Evolutionary conservation across 148 eudicot genomes (phyloP).

Genomic region (Nepenthes gracilis): DNA sequence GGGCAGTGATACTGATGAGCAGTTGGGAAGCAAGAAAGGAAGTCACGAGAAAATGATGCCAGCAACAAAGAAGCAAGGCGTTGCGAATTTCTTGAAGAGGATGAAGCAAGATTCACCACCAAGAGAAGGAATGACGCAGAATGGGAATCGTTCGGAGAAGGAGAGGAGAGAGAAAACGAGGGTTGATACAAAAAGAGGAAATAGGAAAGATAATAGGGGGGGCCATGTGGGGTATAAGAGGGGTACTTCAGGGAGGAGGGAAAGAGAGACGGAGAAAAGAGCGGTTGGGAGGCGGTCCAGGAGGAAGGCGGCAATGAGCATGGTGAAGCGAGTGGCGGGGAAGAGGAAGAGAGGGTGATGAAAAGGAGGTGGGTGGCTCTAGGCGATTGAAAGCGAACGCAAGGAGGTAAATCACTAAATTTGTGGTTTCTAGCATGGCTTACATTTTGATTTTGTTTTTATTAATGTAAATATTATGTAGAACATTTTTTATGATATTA

Average conservation of each 20-base stretch:
- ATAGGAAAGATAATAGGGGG: background rate
- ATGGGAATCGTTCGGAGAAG: background rate
- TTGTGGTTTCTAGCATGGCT: too few relatives aligned
- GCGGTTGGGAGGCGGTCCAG: slow-evolving; percentile 1
- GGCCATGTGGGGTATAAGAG: background rate
- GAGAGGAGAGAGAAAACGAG: background rate
- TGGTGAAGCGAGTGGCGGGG: background rate
- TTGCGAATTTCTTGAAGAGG: slow-evolving; percentile 26
- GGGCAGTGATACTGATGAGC: slow-evolving; percentile 2
- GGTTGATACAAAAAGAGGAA: background rate
- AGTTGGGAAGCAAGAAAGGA: background rate
- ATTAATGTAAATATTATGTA: too few relatives aligned
- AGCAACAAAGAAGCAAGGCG: slow-evolving; percentile 25
- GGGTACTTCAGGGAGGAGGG: slow-evolving; percentile 6
- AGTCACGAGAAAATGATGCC: background rate
- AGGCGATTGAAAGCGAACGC: slow-evolving; percentile 1
- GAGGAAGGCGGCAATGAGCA: slow-evolving; percentile 1
- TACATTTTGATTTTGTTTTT: too few relatives aligned
- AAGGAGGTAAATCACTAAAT: background rate
- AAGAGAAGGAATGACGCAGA: background rate
- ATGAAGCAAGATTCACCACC: slow-evolving; percentile 24
- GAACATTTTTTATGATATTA: too few relatives aligned
- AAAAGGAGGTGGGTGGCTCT: background rate
- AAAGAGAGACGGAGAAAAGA: background rate
- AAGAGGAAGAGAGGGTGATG: slow-evolving; percentile 5